Evolutionary conservation across 2,329 filamentous ascomycete genomes (phyloP), one percentile per base, ranked within the genome.

Genomic region (Septoria linicola): DNA sequence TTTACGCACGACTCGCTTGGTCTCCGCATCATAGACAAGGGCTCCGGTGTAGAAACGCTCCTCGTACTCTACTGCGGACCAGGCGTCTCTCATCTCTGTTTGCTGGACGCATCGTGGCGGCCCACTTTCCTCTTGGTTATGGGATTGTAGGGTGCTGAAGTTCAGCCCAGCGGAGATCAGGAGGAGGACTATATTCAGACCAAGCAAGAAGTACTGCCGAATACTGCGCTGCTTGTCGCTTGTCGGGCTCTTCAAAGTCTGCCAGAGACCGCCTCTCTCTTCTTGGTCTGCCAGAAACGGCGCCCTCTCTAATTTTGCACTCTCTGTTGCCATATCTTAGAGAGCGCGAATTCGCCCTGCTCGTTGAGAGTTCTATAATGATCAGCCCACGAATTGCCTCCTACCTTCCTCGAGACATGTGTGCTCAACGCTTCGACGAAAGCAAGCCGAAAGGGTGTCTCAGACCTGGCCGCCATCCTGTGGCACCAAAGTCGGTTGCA

Each of bases 31-130:
- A 21, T 53, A 58, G 8, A 53, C 21, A 19, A 58, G 32, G 8
- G 55, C 41, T 17, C 49, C 55, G 4, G 55, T 55, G n/a, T 51
- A 58, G 3, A 27, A 25, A 19, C 46, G 40, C 39, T 53, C 34
- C 21, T 55, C 55, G 21, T 58, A 58, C 36, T 55, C 41, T 23
- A 58, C 51, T 2, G 55, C 45, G 7, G 30, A 20, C 6, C 44
- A 36, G 16, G 55, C 55, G 39, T 55, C 55, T 31, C 32, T 11
- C 44, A 55, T 52, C 25, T 58, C 55, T 2, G 55, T 54, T 17
- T 20, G 19, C 10, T 44, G 42, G n/a, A 56, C 21, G 17, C 54
- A 56, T 35, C 20, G 34, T 8, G 41, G 13, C 34, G 41, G 49
- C 19, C n/a, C 8, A 14, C 27, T 34, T 14, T 19, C 11, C 17